Percentiles rank a stretch among this genome's conserved stretches.
Evolutionary conservation across 371 early-diverging fungal species (phyloP).

Genomic region (Zopfochytrium polystomum): DNA sequence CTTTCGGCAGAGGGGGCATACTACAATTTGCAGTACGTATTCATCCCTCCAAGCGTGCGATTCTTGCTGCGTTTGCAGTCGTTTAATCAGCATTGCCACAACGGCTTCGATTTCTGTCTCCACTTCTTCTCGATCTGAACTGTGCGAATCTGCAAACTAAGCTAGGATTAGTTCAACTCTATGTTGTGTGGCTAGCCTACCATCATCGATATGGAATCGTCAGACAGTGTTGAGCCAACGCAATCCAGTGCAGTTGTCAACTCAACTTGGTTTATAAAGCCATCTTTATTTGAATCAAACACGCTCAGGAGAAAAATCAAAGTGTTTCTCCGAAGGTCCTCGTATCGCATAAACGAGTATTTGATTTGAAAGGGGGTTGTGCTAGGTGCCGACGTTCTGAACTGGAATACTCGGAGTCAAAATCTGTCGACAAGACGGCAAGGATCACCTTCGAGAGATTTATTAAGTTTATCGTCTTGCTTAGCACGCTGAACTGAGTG

Average conservation of each 20-base stretch:
- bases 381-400: background rate
- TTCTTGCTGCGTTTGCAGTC: too few relatives aligned
- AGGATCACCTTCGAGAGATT: background rate
- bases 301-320: constrained; percentile 66
- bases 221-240: constrained; percentile 69
- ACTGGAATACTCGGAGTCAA: background rate
- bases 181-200: too few relatives aligned
- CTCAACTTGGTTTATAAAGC: constrained; percentile 54
- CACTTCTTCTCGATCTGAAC: constrained; percentile 16
- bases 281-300: constrained; percentile 61
- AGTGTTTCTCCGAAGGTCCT: constrained; percentile 65
- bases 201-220: constrained; percentile 57
- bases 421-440: background rate
- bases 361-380: too few relatives aligned
- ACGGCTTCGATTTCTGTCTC: constrained; percentile 27
- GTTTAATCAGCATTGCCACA: too few relatives aligned
- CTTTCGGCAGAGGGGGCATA: too few relatives aligned
- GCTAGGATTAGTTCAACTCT: too few relatives aligned
- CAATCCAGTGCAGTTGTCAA: constrained; percentile 74
- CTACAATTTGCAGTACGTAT: too few relatives aligned
- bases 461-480: constrained; percentile 41
- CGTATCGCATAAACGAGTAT: constrained; percentile 14
- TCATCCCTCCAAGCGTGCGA: constrained; percentile 81
- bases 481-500: constrained; percentile 42
- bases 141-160: too few relatives aligned